Percentiles rank a stretch among this genome's conserved stretches.
These are phyloP conservation scores for Phylloporus scabripes DNA, from an alignment of 768 basidiomycete genomes.

Conservation along the genomic window DNA sequence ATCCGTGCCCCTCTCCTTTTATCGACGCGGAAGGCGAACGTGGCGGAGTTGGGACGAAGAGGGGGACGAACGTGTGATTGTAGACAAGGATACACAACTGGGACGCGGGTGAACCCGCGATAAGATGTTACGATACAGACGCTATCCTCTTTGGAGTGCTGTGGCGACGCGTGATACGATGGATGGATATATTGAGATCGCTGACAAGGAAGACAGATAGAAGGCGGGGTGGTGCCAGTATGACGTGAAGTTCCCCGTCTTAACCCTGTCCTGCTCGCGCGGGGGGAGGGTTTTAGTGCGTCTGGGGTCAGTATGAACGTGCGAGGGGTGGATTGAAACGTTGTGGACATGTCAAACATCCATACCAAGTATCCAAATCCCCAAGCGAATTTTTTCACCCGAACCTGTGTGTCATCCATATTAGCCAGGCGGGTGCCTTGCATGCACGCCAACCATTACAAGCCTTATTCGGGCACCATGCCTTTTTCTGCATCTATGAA, in stretches of 20 bases:
- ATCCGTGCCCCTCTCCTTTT: too few species aligned
- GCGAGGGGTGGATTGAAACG: background rate
- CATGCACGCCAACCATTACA: background rate
- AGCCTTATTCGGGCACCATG: conserved; percentile 1
- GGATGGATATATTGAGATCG: background rate
- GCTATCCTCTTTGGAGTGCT: background rate
- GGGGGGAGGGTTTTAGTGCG: background rate
- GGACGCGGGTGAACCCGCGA: background rate
- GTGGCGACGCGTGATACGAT: background rate
- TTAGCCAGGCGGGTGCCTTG: background rate
- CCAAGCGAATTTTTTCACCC: too few species aligned
- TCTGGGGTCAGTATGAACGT: background rate
- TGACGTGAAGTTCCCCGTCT: conserved; percentile 2
- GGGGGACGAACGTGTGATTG: background rate
- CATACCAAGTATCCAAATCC: too few species aligned
- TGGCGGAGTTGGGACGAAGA: background rate
- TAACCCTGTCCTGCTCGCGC: too few species aligned
- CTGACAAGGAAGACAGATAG: background rate
- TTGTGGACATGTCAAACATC: background rate
- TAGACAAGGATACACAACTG: too few species aligned
- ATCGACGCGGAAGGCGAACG: background rate
- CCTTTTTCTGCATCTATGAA: background rate
- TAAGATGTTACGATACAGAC: background rate
- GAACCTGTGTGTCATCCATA: too few species aligned
- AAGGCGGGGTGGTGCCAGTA: background rate